phyloP scores from a whole-genome alignment of 176 grass and related monocot genomes.

The Neostapfia colusana region DNA sequence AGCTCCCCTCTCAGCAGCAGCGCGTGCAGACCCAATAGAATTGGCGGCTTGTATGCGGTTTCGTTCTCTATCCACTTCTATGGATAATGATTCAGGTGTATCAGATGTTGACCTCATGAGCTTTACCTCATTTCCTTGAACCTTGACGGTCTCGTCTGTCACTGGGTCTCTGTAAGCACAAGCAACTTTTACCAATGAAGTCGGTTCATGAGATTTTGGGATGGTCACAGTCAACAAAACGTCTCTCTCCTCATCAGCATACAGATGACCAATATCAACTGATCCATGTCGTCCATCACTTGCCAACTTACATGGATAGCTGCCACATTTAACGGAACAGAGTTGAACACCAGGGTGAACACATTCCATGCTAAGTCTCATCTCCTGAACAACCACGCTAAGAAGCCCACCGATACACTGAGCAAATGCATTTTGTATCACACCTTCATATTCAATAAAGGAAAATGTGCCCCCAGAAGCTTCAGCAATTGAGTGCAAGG shows the following conservation, averaged over 20 bases:
- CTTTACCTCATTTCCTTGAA: constrained; percentile 54
- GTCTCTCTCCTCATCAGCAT: constrained; percentile 94
- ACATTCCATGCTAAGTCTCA: constrained; percentile 60
- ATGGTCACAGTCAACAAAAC: constrained; percentile 64
- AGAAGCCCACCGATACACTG: constrained; percentile 96
- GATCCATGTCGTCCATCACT: constrained; percentile 61
- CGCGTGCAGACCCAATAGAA: constrained; percentile 57
- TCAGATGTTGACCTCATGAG: constrained; percentile 51
- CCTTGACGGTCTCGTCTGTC: constrained; percentile 52
- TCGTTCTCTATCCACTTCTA: constrained; percentile 81
- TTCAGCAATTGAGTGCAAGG: constrained; percentile 81
- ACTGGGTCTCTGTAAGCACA: constrained; percentile 75
- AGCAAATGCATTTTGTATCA: constrained; percentile 96
- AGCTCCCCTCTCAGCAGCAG: constrained; percentile 69
- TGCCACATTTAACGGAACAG: constrained; percentile 73
- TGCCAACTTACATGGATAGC: constrained; percentile 60
- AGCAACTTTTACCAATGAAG: constrained; percentile 57
- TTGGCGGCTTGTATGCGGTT: constrained; percentile 69
- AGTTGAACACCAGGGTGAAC: constrained; percentile 65
- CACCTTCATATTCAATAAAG: constrained; percentile 88
- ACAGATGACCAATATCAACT: constrained; percentile 68
- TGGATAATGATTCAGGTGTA: constrained; percentile 41
- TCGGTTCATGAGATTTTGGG: constrained; percentile 48
- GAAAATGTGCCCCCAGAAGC: constrained; percentile 93
- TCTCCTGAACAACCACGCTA: constrained; percentile 73